phyloP scores from a whole-genome alignment of 2,329 filamentous ascomycete genomes.

The Coniochaeta sp. region DNA sequence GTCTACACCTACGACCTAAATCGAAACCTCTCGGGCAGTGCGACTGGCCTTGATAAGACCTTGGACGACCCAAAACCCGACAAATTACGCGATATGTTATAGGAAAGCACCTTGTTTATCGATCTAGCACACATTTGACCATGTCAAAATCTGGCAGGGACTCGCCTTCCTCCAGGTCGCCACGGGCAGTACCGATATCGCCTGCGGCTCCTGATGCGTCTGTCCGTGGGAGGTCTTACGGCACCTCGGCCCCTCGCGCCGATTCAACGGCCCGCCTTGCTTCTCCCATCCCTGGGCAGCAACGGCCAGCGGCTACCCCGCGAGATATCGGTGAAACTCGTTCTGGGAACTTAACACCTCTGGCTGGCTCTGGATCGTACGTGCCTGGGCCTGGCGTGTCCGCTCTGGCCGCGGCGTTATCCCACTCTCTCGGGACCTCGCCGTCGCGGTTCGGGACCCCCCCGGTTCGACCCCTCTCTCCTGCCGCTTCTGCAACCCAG shows the following conservation, averaged over 20 bases:
- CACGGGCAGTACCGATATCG: constrained; percentile 30
- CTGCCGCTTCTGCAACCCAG: constrained; percentile 38
- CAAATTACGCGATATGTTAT: constrained; percentile 10
- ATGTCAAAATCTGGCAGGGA: constrained; percentile 20
- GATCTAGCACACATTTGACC: neutral
- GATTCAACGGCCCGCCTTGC: constrained; percentile 55
- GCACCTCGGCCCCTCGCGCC: constrained; percentile 48
- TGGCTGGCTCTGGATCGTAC: constrained; percentile 58
- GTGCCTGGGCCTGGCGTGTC: constrained; percentile 75
- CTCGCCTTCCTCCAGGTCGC: constrained; percentile 15
- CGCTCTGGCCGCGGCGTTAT: constrained; percentile 80
- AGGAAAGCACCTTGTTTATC: constrained; percentile 3
- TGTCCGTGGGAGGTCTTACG: constrained; percentile 35
- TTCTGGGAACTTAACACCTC: constrained; percentile 48
- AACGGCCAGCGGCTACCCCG: constrained; percentile 1
- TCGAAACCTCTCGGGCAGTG: neutral
- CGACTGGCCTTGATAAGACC: neutral
- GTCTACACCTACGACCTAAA: neutral
- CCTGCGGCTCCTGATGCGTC: constrained; percentile 37
- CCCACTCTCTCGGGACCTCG: constrained; percentile 62
- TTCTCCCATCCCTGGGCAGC: constrained; percentile 36
- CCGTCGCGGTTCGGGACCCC: constrained; percentile 65
- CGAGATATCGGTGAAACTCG: constrained; percentile 32
- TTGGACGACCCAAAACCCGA: neutral
- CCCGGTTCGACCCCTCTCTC: constrained; percentile 51